Percentiles rank a stretch among this genome's conserved stretches.
Evolutionary conservation across 2,329 filamentous ascomycete genomes (phyloP).

Genomic region (Aureobasidium mangrovei): DNA sequence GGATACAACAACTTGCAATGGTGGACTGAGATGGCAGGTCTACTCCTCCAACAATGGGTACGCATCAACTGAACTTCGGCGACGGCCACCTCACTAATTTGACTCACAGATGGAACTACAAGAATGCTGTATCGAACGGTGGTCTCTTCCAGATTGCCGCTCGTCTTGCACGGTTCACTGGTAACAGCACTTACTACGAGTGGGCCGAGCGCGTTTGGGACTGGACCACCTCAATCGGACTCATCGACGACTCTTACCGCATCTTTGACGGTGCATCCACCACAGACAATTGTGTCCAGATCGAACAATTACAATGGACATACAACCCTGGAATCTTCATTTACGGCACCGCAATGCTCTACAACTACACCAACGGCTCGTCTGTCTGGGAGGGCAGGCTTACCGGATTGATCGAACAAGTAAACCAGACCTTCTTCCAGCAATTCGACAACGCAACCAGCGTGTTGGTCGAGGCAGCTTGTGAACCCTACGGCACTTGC

Average conservation of each 20-base stretch:
- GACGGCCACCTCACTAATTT: background rate
- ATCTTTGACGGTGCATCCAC: slow-evolving; percentile 40
- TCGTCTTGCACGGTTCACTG: slow-evolving; percentile 29
- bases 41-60: slow-evolving; percentile 68
- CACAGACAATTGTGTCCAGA: slow-evolving; percentile 34
- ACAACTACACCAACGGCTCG: slow-evolving; percentile 40
- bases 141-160: slow-evolving; percentile 76
- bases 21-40: slow-evolving; percentile 81
- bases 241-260: slow-evolving; percentile 41
- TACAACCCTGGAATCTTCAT: slow-evolving; percentile 46
- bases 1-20: slow-evolving; percentile 57
- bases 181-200: slow-evolving; percentile 47
- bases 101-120: slow-evolving; percentile 48
- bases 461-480: slow-evolving; percentile 58
- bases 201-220: slow-evolving; percentile 45
- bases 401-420: slow-evolving; percentile 49
- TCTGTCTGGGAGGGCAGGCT: slow-evolving; percentile 43
- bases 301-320: slow-evolving; percentile 39
- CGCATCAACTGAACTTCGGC: slow-evolving; percentile 19
- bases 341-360: slow-evolving; percentile 48
- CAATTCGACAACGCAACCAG: slow-evolving; percentile 38
- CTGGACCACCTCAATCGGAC: slow-evolving; percentile 37
- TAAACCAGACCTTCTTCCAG: slow-evolving; percentile 46
- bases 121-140: slow-evolving; percentile 73
- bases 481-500: slow-evolving; percentile 49